Evolutionary conservation across 257 asterid genomes (phyloP).

Genomic region (Cynanchum wilfordii): DNA sequence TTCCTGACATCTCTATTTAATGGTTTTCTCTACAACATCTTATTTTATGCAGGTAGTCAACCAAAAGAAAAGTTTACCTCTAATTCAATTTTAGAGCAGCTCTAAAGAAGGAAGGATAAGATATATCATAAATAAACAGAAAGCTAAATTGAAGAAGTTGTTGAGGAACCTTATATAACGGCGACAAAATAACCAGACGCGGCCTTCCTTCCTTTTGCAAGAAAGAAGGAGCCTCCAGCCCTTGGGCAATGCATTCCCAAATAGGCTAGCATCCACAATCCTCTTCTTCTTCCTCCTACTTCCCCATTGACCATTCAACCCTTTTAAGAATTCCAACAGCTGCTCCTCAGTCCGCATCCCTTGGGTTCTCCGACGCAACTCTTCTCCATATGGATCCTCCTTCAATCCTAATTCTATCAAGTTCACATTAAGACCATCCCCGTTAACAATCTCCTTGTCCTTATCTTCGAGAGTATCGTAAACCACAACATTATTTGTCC

Average conservation of each 20-base stretch:
- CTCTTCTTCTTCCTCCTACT: slow-evolving; percentile 76
- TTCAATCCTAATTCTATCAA: slow-evolving; percentile 42
- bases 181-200: slow-evolving; percentile 54
- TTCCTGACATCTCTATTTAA: background rate
- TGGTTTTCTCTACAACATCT: background rate
- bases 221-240: slow-evolving; percentile 76
- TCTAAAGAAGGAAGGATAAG: background rate
- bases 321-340: slow-evolving; percentile 48
- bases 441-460: slow-evolving; percentile 48
- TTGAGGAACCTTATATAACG: slow-evolving; percentile 70
- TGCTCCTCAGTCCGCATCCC: slow-evolving; percentile 50
- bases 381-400: slow-evolving; percentile 56
- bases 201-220: slow-evolving; percentile 60
- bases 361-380: slow-evolving; percentile 44
- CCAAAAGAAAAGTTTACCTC: background rate
- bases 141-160: slow-evolving; percentile 5
- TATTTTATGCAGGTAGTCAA: background rate
- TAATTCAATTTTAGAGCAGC: background rate
- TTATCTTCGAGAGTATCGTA: slow-evolving; percentile 33
- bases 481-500: slow-evolving; percentile 21
- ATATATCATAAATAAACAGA: background rate
- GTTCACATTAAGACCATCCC: slow-evolving; percentile 57
- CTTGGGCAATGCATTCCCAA: slow-evolving; percentile 59
- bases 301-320: slow-evolving; percentile 71
- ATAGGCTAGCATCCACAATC: slow-evolving; percentile 63